Evolutionary conservation across 306 rosid genomes (phyloP), one percentile per base, ranked within the genome.

Genomic region (Vachellia pachyceras): DNA sequence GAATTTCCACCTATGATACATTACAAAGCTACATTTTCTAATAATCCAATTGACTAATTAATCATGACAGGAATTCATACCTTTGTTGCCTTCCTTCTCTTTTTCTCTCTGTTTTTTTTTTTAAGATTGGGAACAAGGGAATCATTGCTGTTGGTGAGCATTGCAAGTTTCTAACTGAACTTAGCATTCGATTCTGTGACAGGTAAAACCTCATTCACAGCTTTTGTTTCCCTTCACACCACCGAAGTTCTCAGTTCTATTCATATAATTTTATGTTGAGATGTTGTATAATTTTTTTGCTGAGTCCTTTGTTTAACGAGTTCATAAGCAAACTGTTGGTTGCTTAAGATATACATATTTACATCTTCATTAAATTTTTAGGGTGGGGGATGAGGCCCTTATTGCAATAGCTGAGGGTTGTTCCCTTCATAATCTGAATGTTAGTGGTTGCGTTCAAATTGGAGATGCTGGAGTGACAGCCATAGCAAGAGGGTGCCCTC

Each of bases 311-410:
- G 7, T 42, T 41, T 22, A 3, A 3, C 10, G 7, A 55, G 73
- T 55, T 55, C 17, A 18, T 52, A 15, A 68, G 80, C 75, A 66
- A 20, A 36, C 64, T 72, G 54, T 69, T 40, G 46, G 44, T 79
- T 72, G 61, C 66, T 66, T 75, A 22, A 50, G 77, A 79, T 23
- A 74, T 42, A 20, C 81, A 40, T 63, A 29, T 76, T 68, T 77
- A 74, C 75, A 35, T 8, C 41, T 49, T 73, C 25, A 14, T 55
- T 71, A 65, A 73, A 77, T 81, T 75, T 58, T 69, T 76, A 95
- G 99, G 91, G 96, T 95, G 47, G 99, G 98, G 11, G 94, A 95
- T 84, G 96, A 69, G 81, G 99, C 96, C 68, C 97, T 95, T 80
- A 86, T 90, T 75, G 89, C 98, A 80, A 75, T 95, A 84, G 94